Evolutionary conservation across 176 grass and related monocot species (phyloP), one percentile per base, ranked within the genome.

Genomic region (Cocos nucifera): DNA sequence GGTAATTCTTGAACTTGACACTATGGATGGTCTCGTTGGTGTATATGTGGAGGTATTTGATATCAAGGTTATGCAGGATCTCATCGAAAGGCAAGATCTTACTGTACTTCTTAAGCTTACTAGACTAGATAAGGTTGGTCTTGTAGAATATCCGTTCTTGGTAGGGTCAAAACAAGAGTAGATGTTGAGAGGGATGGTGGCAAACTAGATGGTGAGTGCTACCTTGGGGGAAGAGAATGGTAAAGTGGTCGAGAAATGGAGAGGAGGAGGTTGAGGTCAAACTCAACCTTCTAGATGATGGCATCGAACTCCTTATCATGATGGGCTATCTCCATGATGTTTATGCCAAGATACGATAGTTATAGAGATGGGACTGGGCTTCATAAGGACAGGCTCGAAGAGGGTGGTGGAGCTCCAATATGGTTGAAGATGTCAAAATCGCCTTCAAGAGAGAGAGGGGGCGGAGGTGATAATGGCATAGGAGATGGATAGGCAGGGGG

Each of bases 291-390:
- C 82, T 98, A 92, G 63, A 98, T 98, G 24, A 86, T 76, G 16
- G 58, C 51, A 66, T 92, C 93, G 58, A 89, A 92, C 77, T 98
- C 87, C 81, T 92, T 98, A 29, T 87, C 82, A 22, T 84, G 87
- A 59, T 92, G 93, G 82, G 81, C 92, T 87, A 92, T 92, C 76
- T 98, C 87, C 87, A 98, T 98, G 84, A 98, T 98, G 79, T 87
- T 98, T 87, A 98, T 89, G 29, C 87, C 51, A 87, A 92, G 19
- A 87, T 87, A 15, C 32, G 66, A 84, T 88, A 98, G 76, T 98
- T 83, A 59, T 87, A 83, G 5, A 92, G 93, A 66, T 98, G 87
- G 19, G 66, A 66, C 73, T 92, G 87, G 51, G 93, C 87, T 64
- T 72, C 29, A 85, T 54, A 39, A 98, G 82, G 82, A 92, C 84